A percentile compares a stretch with the other conserved stretches of the same genome.
These are phyloP conservation scores for Butyriboletus loyo DNA, from an alignment of 768 basidiomycete species.

Conservation along the genomic window DNA sequence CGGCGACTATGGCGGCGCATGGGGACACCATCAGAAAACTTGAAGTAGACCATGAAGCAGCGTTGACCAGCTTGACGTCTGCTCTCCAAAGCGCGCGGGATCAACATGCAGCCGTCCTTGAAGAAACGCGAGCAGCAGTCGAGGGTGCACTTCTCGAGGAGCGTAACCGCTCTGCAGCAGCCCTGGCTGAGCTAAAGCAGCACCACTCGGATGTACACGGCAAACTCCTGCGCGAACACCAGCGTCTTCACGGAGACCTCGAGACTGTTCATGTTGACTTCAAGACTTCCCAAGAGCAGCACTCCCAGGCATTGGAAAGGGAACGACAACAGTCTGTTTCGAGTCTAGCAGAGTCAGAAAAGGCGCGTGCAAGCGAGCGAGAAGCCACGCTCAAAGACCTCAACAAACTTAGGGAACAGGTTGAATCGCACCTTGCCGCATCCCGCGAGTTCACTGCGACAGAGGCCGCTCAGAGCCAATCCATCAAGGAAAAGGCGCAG, in stretches of 20 bases:
- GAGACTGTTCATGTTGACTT: conserved; percentile 51
- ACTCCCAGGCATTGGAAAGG: conserved; percentile 21
- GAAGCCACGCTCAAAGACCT: conserved; percentile 43
- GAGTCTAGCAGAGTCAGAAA: conserved; percentile 15
- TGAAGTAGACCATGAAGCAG: conserved; percentile 47
- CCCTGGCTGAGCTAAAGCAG: conserved; percentile 48
- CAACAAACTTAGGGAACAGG: conserved; percentile 48
- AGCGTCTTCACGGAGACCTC: conserved; percentile 47
- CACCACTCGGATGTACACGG: conserved; percentile 50
- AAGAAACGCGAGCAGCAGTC: conserved; percentile 33
- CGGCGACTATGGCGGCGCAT: conserved; percentile 39
- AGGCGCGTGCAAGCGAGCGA: conserved; percentile 20
- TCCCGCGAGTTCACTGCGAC: conserved; percentile 40
- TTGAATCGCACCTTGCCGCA: conserved; percentile 47
- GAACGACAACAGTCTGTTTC: conserved; percentile 28
- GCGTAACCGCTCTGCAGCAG: conserved; percentile 41
- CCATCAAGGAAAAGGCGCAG: conserved; percentile 48
- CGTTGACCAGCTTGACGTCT: conserved; percentile 40
- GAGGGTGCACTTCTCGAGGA: conserved; percentile 43
- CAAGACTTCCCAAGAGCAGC: conserved; percentile 23
- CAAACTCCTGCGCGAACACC: conserved; percentile 35
- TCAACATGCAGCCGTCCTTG: conserved; percentile 35
- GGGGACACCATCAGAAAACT: conserved; percentile 39
- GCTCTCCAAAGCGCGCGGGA: conserved; percentile 38
- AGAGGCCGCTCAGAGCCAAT: conserved; percentile 44